A percentile compares a stretch with the other conserved stretches of the same genome.
Evolutionary conservation across 768 basidiomycete genomes (phyloP).

Genomic region (Tylopilus subfusipes): DNA sequence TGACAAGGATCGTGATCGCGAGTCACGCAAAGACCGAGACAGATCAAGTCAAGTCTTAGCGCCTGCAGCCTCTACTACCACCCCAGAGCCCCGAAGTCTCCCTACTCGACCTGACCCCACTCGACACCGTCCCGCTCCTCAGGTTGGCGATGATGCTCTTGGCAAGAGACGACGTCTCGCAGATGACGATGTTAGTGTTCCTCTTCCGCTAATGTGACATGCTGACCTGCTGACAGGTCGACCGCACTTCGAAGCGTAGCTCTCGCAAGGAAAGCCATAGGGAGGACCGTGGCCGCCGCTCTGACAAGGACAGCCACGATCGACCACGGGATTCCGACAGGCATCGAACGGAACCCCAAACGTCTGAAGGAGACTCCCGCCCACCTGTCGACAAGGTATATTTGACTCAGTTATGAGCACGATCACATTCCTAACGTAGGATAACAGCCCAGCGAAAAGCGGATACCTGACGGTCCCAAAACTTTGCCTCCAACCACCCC

Average conservation of each 20-base stretch:
- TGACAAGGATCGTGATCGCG: conserved; percentile 62
- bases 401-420: neutral
- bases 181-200: conserved; percentile 68
- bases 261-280: conserved; percentile 76
- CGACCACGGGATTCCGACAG: conserved; percentile 66
- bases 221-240: conserved; percentile 44
- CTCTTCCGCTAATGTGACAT: neutral
- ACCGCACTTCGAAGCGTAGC: conserved; percentile 72
- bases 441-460: conserved; percentile 50
- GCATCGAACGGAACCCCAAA: conserved; percentile 61
- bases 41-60: conserved; percentile 34
- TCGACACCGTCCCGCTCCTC: conserved; percentile 48
- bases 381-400: conserved; percentile 62
- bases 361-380: conserved; percentile 47
- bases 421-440: conserved; percentile 2
- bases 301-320: conserved; percentile 69
- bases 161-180: conserved; percentile 67
- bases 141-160: conserved; percentile 56
- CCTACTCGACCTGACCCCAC: conserved; percentile 58
- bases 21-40: conserved; percentile 61
- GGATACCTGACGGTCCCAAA: conserved; percentile 53
- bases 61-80: conserved; percentile 26
- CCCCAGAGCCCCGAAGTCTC: conserved; percentile 51
- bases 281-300: conserved; percentile 67
- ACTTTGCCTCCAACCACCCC: conserved; percentile 55